phyloP scores from a whole-genome alignment of 1,284 basidiomycete species.

The Coniferiporia weirii region DNA sequence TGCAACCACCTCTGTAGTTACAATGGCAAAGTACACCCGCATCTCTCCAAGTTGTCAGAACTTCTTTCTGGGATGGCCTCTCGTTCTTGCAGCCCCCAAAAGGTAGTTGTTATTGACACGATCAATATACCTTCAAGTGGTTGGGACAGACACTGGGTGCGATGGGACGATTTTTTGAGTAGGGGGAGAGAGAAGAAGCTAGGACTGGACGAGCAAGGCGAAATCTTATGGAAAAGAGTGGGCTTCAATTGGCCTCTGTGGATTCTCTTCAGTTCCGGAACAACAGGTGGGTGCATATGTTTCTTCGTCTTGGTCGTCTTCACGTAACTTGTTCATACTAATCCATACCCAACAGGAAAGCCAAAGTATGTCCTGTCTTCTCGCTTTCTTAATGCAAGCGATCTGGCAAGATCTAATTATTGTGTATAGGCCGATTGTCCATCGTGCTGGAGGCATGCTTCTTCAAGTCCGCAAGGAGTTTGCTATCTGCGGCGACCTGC shows the following conservation, averaged over 20 bases:
- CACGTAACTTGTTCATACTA: neutral
- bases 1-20: conserved; percentile 37
- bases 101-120: conserved; percentile 55
- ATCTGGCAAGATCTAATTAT: neutral
- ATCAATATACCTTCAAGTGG: conserved; percentile 32
- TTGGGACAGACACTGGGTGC: conserved; percentile 37
- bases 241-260: conserved; percentile 81
- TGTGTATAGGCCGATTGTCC: conserved; percentile 64
- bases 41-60: conserved; percentile 59
- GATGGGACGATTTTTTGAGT: conserved; percentile 54
- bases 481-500: conserved; percentile 70
- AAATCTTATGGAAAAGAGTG: conserved; percentile 54
- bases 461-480: conserved; percentile 81
- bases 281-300: conserved; percentile 52
- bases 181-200: conserved; percentile 40
- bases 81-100: conserved; percentile 31
- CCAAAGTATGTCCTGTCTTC: conserved; percentile 28
- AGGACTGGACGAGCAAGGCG: conserved; percentile 44
- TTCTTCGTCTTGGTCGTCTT: neutral
- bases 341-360: conserved; percentile 23
- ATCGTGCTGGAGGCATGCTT: conserved; percentile 85
- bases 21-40: conserved; percentile 65
- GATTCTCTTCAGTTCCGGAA: conserved; percentile 85
- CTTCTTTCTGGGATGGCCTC: conserved; percentile 48
- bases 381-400: conserved; percentile 21